These are phyloP conservation scores for Eimeria zaria DNA, from an alignment of 169 alveolate species.

Conservation along the genomic window DNA sequence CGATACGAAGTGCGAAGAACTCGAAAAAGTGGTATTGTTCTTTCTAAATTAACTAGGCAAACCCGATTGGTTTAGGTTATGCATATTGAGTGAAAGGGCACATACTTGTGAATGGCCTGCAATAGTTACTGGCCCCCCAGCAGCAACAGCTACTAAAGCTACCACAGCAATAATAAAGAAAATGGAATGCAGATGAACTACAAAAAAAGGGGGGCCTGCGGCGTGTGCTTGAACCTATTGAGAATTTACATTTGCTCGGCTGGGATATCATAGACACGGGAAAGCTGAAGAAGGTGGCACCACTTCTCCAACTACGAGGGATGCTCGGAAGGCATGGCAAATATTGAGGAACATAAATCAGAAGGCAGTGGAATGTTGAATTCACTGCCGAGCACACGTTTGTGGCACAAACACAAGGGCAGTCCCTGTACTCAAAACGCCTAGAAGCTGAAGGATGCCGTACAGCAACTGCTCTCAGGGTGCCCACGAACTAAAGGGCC, in stretches of 20 bases:
- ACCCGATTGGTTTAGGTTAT: not conserved
- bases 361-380: not conserved
- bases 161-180: not conserved
- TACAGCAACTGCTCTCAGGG: not conserved
- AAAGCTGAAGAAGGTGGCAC: not conserved
- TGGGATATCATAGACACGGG: not conserved
- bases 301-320: not conserved
- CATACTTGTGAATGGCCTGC: not conserved
- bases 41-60: too few species aligned
- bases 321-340: not conserved
- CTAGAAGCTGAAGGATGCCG: not conserved
- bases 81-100: not conserved
- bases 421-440: not conserved
- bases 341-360: not conserved
- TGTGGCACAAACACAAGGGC: not conserved
- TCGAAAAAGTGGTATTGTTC: too few species aligned
- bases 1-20: too few species aligned
- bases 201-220: too few species aligned
- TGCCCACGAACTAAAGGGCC: not conserved
- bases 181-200: too few species aligned
- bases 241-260: not conserved
- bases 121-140: not conserved
- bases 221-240: not conserved
- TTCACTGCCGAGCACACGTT: not conserved
- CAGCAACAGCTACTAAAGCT: not conserved